These are phyloP conservation scores for Xylaria acuta DNA, from an alignment of 495 filamentous ascomycete genomes.

Conservation along the genomic window DNA sequence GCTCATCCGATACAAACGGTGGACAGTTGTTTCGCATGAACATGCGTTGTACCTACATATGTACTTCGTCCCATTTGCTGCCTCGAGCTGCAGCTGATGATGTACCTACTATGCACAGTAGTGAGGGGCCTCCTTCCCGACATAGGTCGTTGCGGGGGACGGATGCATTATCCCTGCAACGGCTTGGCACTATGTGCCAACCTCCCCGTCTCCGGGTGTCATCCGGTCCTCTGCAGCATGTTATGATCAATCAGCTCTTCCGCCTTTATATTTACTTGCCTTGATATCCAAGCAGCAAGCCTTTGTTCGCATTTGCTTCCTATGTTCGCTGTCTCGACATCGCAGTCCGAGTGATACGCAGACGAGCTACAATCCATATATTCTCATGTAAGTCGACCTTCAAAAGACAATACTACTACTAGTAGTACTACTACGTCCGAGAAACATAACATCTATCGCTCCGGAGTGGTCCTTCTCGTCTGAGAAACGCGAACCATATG, in stretches of 20 bases:
- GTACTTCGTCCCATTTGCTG: neutral
- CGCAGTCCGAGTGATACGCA: neutral
- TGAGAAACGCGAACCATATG: neutral
- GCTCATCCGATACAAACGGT: too few species aligned
- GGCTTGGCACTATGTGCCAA: neutral
- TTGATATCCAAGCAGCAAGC: neutral
- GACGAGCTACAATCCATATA: neutral
- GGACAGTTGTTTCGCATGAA: too few species aligned
- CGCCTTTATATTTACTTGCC: neutral
- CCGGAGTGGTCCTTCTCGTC: neutral
- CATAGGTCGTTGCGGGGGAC: neutral
- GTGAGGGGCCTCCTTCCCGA: neutral
- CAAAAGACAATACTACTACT: neutral
- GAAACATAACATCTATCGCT: too few species aligned
- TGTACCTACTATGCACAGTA: neutral
- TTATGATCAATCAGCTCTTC: neutral
- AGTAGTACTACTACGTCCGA: too few species aligned
- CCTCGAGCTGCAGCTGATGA: neutral
- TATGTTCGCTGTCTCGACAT: neutral
- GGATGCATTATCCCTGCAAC: neutral
- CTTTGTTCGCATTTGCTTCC: neutral
- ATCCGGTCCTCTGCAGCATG: neutral
- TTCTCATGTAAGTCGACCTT: slow-evolving; percentile 1
- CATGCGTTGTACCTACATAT: too few species aligned
- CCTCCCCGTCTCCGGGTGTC: neutral